Base-by-base conservation (phyloP, 164 flowering plant species). In the Annona cherimola region DNA sequence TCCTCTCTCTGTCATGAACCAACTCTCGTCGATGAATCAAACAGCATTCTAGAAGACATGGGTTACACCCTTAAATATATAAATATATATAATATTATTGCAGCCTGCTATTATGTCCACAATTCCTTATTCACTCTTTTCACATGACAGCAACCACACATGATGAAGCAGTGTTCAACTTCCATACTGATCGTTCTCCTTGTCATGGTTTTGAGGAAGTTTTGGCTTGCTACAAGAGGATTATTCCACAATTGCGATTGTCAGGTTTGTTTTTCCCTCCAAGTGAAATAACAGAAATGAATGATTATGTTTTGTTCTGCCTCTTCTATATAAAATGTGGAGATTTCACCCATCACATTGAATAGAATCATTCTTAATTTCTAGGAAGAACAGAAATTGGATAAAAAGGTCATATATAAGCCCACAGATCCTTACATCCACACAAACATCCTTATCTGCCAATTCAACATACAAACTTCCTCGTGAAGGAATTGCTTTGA, bases 141-240 rank as follows among this genome's bases (percentile, higher is more conserved):
- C 41, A 2, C 62, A 76, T 70, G 68, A n/a, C 68, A 90, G 95
- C 84, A 18, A 85, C 90, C n/a, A 90, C 96, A 39, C 91, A 87
- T 79, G 96, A 89, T 83, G 75, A 79, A 70, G 83, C 76, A 42
- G 93, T 90, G 72, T 90, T 90, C 69, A 86, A 91, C 79, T 90
- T 89, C 74, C 88, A 90, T 71, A 73, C 20, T 70, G 90, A 90
- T 78, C 79, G 79, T 50, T 75, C 86, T 8, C 84, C 93, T 54
- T 90, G 96, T 77, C 82, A 87, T 77, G 96, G 96, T 5, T 89
- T 90, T 78, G 91, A 89, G 75, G 96, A 90, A 83, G 96, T 86
- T 68, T 76, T 90, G 71, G 73, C 82, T 2, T 85, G 96, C 79
- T 90, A 90, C 74, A 83, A 42, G 71, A 77, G 61, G 43, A 84